Percentiles rank a stretch among this genome's conserved stretches.
Conservation (phyloP, 2,329 filamentous ascomycete genomes). For the Alternaria consortialis region DNA sequence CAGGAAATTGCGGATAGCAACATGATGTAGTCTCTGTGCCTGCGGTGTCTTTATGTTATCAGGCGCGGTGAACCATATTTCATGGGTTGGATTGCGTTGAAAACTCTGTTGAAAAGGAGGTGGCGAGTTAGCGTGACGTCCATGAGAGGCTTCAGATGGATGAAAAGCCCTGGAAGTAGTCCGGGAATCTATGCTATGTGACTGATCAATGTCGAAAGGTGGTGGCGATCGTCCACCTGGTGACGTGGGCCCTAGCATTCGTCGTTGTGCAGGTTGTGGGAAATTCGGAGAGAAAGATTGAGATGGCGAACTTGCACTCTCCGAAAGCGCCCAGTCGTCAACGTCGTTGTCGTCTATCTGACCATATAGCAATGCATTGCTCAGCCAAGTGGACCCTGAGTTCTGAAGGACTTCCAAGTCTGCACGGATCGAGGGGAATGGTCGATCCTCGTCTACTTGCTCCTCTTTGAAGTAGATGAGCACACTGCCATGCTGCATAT, state of each 20-base stretch:
- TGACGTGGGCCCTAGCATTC: constrained; percentile 39
- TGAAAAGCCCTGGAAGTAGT: constrained; percentile 26
- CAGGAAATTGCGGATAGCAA: constrained; percentile 75
- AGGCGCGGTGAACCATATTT: constrained; percentile 71
- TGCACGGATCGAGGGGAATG: constrained; percentile 47
- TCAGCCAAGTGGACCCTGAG: constrained; percentile 50
- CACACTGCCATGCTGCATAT: constrained; percentile 51
- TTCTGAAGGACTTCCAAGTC: constrained; percentile 48
- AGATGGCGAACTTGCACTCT: constrained; percentile 30
- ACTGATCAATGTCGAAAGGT: constrained; percentile 43
- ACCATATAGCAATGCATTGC: constrained; percentile 48
- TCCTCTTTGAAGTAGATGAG: constrained; percentile 53
- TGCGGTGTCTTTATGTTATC: constrained; percentile 56
- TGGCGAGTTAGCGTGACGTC: constrained; percentile 20
- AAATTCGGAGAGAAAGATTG: constrained; percentile 28
- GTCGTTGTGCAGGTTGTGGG: constrained; percentile 26
- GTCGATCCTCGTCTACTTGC: constrained; percentile 46
- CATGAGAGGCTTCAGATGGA: constrained; percentile 22
- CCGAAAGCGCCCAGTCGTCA: constrained; percentile 41
- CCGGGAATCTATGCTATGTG: constrained; percentile 25
- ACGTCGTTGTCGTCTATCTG: constrained; percentile 48
- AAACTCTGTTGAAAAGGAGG: constrained; percentile 20
- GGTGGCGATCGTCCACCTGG: constrained; percentile 38
- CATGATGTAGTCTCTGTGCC: constrained; percentile 66
- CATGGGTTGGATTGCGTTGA: constrained; percentile 44